Evolutionary conservation across 805 yeast species (phyloP).

Genomic region (Candida schatavii): DNA sequence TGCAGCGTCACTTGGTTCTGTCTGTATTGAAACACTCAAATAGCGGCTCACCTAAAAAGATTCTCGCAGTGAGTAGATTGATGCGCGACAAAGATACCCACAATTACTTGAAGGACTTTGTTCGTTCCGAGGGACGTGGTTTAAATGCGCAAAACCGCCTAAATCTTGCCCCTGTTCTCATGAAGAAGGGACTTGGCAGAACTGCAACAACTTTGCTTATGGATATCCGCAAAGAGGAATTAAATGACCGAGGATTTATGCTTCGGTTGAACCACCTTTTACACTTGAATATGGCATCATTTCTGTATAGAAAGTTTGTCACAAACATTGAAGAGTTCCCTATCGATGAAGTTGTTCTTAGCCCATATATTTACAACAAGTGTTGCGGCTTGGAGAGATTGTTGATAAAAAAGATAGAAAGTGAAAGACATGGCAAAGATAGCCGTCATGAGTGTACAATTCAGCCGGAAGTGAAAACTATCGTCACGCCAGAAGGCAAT

Average conservation of each 20-base stretch:
- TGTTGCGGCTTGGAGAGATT: slow-evolving; percentile 27
- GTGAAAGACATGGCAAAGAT: slow-evolving; percentile 4
- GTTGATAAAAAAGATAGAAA: slow-evolving; percentile 14
- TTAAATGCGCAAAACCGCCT: slow-evolving; percentile 6
- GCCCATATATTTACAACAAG: slow-evolving; percentile 34
- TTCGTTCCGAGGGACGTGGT: slow-evolving; percentile 1
- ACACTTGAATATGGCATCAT: slow-evolving; percentile 18
- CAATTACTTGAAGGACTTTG: slow-evolving; percentile 2
- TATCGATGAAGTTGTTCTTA: slow-evolving; percentile 25
- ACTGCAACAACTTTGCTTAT: slow-evolving; percentile 23
- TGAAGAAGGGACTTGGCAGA: slow-evolving; percentile 23
- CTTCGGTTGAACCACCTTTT: slow-evolving; percentile 22
- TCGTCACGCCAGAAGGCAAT: not conserved
- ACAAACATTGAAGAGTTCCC: slow-evolving; percentile 27
- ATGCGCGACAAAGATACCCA: not conserved
- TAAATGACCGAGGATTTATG: slow-evolving; percentile 27
- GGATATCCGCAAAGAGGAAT: slow-evolving; percentile 18
- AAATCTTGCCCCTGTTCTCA: slow-evolving; percentile 13
- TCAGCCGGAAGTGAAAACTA: not conserved
- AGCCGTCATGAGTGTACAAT: not conserved
- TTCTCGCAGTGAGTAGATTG: not conserved
- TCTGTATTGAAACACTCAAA: not conserved
- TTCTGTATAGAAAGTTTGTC: slow-evolving; percentile 18
- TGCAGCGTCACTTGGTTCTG: not conserved
- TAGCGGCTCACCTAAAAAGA: slow-evolving; percentile 2